Percentiles rank a stretch among this genome's conserved stretches.
These are phyloP conservation scores for Backusella macrospora DNA, from an alignment of 192 early-diverging fungal species.

Conservation along the genomic window DNA sequence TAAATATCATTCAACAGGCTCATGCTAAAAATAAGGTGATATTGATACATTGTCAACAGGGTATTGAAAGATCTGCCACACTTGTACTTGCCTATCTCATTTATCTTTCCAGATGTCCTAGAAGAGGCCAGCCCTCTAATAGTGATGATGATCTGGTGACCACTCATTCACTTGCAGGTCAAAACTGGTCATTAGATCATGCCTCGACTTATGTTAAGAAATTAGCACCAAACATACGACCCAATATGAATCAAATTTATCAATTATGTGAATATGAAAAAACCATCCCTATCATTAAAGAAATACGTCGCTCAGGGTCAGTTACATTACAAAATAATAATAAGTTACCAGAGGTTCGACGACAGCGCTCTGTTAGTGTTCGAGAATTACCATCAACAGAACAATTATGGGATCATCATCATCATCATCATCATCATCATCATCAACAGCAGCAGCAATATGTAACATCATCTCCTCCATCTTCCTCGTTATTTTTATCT, in stretches of 20 bases:
- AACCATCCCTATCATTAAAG: slow-evolving; percentile 4
- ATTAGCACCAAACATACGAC: slow-evolving; percentile 70
- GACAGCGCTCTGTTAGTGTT: neutral
- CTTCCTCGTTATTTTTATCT: no score
- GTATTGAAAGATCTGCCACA: slow-evolving; percentile 84
- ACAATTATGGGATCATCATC: neutral
- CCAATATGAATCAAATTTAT: slow-evolving; percentile 79
- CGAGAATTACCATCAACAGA: neutral
- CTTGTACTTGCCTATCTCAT: slow-evolving; percentile 89
- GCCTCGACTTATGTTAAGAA: slow-evolving; percentile 80
- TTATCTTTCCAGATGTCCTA: slow-evolving; percentile 47
- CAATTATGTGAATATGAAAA: slow-evolving; percentile 76
- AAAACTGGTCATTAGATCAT: slow-evolving; percentile 54
- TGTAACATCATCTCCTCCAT: no score
- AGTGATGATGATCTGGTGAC: slow-evolving; percentile 41
- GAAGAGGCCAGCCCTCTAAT: neutral
- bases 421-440: neutral
- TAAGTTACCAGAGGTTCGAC: neutral
- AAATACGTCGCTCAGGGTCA: neutral
- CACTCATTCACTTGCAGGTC: slow-evolving; percentile 57
- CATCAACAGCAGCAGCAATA: no score
- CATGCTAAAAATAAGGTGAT: slow-evolving; percentile 58
- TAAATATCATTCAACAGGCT: slow-evolving; percentile 68
- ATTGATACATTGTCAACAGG: slow-evolving; percentile 85
- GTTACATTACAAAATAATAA: neutral